Percentiles rank a stretch among this genome's conserved stretches.
Evolutionary conservation across 208 protist species (phyloP).

Genomic region (Naegleria lovaniensis): DNA sequence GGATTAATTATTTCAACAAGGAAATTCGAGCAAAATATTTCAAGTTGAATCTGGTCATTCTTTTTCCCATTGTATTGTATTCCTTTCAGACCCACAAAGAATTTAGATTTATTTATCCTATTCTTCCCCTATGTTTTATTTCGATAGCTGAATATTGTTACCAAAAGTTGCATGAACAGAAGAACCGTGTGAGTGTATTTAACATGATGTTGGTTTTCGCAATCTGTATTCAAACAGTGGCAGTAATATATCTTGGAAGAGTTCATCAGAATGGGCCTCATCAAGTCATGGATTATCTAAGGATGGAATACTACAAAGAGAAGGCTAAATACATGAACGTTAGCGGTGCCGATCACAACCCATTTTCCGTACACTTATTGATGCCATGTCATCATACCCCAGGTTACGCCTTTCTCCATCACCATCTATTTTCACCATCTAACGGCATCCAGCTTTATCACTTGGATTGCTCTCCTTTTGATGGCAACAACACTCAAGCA

Average conservation of each 20-base stretch:
- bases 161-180: neutral
- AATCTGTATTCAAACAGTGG: neutral
- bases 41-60: neutral
- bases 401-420: neutral
- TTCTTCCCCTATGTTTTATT: conserved; percentile 4
- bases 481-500: neutral
- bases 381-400: conserved; percentile 20
- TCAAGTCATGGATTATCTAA: neutral
- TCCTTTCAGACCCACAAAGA: conserved; percentile 13
- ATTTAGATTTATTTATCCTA: conserved; percentile 26
- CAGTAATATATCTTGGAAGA: neutral
- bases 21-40: neutral
- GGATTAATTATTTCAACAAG: neutral
- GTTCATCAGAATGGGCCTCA: conserved; percentile 9
- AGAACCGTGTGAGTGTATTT: neutral
- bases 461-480: conserved; percentile 19
- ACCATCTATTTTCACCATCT: neutral
- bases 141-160: neutral
- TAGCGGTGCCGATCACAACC: too few species aligned
- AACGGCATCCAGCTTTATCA: neutral
- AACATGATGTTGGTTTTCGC: neutral
- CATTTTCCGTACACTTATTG: neutral
- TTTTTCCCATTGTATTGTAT: neutral
- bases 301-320: neutral
- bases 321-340: too few species aligned